phyloP scores from a whole-genome alignment of 2,329 filamentous ascomycete species.

The Trichoderma arundinaceum region DNA sequence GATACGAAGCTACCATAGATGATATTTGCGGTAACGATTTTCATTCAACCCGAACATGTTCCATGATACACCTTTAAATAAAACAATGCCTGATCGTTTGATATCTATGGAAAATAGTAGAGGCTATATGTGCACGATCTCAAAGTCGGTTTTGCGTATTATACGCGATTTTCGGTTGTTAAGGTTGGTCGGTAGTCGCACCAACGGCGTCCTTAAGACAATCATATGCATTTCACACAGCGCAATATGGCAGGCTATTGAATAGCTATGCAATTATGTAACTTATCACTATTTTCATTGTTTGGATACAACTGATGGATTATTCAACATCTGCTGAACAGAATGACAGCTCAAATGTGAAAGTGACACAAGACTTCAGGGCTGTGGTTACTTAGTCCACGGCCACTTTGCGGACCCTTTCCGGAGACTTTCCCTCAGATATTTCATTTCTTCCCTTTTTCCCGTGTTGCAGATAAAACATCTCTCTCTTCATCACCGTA shows the following conservation, averaged over 20 bases:
- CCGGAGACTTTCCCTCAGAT: slow-evolving; percentile 18
- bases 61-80: no score
- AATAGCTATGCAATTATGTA: neutral
- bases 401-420: slow-evolving; percentile 18
- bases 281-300: neutral
- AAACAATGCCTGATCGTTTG: no score
- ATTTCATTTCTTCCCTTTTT: neutral
- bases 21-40: neutral
- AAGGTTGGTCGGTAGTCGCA: no score
- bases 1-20: neutral
- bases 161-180: no score
- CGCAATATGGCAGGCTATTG: neutral
- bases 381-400: neutral
- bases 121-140: no score
- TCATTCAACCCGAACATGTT: no score
- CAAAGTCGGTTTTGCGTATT: no score
- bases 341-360: neutral
- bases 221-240: neutral
- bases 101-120: no score
- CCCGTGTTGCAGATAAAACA: neutral
- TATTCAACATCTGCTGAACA: neutral
- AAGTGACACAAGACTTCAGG: neutral
- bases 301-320: neutral
- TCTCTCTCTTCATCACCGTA: neutral
- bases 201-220: no score